phyloP scores from a whole-genome alignment of 179 eudicot species.

The Silene coronaria region DNA sequence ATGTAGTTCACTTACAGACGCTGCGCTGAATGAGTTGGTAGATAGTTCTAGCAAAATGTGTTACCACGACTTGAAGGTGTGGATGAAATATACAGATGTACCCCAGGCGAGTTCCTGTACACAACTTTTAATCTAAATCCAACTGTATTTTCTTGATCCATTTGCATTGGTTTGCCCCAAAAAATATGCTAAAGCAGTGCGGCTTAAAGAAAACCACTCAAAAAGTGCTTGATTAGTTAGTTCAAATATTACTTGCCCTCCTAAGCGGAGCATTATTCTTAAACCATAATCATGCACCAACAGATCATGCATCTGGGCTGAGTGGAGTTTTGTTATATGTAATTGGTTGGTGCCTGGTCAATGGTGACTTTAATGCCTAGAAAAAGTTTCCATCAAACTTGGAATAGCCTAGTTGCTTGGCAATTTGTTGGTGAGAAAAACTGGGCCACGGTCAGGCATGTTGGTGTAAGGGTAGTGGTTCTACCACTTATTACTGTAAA shows the following conservation, averaged over 20 bases:
- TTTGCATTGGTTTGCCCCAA: neutral
- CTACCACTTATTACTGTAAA: neutral
- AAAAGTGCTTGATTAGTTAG: neutral
- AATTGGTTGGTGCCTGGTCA: neutral
- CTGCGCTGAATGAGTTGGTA: neutral
- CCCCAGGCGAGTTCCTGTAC: neutral
- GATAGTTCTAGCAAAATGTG: neutral
- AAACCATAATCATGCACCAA: neutral
- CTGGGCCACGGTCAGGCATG: neutral
- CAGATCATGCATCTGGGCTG: neutral
- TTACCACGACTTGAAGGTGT: neutral
- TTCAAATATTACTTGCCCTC: neutral
- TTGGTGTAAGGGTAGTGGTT: constrained; percentile 1
- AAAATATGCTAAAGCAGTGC: neutral
- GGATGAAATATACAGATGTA: neutral
- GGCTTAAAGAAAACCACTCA: neutral
- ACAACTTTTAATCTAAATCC: neutral
- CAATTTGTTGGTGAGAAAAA: neutral
- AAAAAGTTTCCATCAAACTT: neutral
- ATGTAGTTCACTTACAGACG: neutral
- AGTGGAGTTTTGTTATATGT: neutral
- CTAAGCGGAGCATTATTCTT: neutral
- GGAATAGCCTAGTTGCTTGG: neutral
- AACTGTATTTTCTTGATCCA: neutral
- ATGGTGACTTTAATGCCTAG: neutral